Conservation (phyloP, 1,139 yeast species). For the Protomyces arabidopsidicola region DNA sequence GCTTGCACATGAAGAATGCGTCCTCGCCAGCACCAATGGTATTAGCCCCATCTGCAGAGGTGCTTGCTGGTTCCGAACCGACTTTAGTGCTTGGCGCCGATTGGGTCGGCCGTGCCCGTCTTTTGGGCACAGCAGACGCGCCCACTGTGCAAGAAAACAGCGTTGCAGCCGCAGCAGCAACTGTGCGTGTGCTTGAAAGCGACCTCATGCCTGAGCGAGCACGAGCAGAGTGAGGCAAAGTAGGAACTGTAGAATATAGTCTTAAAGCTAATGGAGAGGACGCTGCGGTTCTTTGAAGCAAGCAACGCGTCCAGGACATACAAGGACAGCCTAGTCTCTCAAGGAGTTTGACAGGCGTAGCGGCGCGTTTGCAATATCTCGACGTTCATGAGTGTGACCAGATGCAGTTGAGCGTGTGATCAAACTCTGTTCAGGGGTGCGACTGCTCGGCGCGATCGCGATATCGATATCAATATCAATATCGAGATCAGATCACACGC, state of each 20-base stretch:
- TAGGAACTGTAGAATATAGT: neutral
- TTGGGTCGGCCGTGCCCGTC: neutral
- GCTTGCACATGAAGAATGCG: conserved; percentile 9
- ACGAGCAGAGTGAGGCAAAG: neutral
- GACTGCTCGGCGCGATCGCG: too few species aligned
- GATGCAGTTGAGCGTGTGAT: too few species aligned
- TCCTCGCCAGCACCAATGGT: conserved; percentile 11
- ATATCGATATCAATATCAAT: too few species aligned
- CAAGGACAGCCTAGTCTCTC: too few species aligned
- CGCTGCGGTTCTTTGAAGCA: too few species aligned
- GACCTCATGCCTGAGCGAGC: neutral
- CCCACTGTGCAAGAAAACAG: conserved; percentile 20
- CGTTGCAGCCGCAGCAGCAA: neutral
- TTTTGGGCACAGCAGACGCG: conserved; percentile 11
- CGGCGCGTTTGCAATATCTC: too few species aligned
- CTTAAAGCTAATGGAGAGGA: too few species aligned
- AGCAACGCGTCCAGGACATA: too few species aligned
- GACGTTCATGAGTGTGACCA: too few species aligned
- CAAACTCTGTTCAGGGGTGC: too few species aligned
- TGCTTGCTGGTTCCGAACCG: neutral
- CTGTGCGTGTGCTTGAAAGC: neutral
- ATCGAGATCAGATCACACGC: too few species aligned
- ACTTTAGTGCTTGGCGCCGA: neutral
- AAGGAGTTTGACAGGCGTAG: too few species aligned
- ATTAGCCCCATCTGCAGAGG: neutral